Percentiles rank a stretch among this genome's conserved stretches.
Conservation (phyloP, 176 grass and related monocot genomes). For the Poa pratensis region DNA sequence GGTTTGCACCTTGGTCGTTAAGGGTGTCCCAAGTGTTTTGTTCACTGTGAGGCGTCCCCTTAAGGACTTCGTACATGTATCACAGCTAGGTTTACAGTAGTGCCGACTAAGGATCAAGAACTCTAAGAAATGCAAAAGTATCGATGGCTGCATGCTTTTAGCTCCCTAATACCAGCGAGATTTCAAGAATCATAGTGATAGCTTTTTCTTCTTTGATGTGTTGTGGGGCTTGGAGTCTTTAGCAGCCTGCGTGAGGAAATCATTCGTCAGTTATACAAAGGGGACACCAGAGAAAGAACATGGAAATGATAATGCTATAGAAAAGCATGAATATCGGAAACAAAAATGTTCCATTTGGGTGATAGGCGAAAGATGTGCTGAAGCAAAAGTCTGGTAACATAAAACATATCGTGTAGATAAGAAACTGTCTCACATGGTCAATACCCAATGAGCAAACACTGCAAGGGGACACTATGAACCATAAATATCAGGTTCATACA, state of each 20-base stretch:
- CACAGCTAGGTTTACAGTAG: conserved; percentile 21
- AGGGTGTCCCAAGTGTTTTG: too few species aligned
- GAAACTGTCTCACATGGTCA: conserved; percentile 4
- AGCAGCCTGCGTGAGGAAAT: conserved; percentile 42
- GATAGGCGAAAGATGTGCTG: neutral
- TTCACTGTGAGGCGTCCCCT: neutral
- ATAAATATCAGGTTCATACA: neutral
- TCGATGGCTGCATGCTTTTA: neutral
- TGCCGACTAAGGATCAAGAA: neutral
- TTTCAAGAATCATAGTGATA: conserved; percentile 35
- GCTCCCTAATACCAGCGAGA: neutral
- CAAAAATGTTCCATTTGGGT: neutral
- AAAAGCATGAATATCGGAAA: neutral
- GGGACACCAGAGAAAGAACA: neutral
- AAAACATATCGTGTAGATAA: neutral
- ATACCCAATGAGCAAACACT: neutral
- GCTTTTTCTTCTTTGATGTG: conserved; percentile 38
- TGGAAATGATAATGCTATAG: neutral
- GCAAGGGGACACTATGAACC: neutral
- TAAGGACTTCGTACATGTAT: neutral
- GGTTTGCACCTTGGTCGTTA: too few species aligned
- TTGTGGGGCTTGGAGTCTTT: conserved; percentile 31
- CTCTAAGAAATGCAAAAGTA: neutral
- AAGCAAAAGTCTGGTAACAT: neutral
- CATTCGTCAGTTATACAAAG: neutral